phyloP scores from a whole-genome alignment of 441 rosid genomes.

The Syzygium malaccense region DNA sequence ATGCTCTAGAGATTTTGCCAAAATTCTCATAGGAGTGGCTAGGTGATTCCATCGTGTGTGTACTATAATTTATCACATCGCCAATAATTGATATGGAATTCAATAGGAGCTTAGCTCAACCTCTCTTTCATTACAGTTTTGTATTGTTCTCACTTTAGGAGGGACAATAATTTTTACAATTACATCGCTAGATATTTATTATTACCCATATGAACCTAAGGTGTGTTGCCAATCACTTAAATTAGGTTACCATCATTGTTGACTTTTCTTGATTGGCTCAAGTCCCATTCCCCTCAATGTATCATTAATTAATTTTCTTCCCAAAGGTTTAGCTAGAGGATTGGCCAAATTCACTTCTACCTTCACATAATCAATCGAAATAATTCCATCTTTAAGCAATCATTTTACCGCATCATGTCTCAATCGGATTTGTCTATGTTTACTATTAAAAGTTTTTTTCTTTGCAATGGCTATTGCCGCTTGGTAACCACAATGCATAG shows the following conservation, averaged over 20 bases:
- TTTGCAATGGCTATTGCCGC: background rate
- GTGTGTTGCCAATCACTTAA: background rate
- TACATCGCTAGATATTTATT: background rate
- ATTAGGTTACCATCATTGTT: background rate
- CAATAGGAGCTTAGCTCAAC: background rate
- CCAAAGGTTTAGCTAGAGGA: background rate
- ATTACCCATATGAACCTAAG: background rate
- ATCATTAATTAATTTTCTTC: background rate
- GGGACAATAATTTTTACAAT: background rate
- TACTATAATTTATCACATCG: too few species aligned
- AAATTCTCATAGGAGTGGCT: background rate
- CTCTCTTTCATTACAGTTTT: background rate
- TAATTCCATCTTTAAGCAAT: too few species aligned
- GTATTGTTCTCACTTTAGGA: background rate
- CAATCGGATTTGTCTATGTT: background rate
- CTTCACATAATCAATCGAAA: background rate
- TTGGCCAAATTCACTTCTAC: too few species aligned
- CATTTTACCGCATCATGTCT: background rate
- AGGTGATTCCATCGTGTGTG: background rate
- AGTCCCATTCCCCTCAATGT: background rate
- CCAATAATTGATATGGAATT: background rate
- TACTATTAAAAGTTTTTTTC: background rate
- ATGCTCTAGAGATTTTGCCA: background rate
- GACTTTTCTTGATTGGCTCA: background rate
- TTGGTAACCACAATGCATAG: background rate